phyloP scores from a whole-genome alignment of 345 rosid genomes.

The Ceriops decandra region DNA sequence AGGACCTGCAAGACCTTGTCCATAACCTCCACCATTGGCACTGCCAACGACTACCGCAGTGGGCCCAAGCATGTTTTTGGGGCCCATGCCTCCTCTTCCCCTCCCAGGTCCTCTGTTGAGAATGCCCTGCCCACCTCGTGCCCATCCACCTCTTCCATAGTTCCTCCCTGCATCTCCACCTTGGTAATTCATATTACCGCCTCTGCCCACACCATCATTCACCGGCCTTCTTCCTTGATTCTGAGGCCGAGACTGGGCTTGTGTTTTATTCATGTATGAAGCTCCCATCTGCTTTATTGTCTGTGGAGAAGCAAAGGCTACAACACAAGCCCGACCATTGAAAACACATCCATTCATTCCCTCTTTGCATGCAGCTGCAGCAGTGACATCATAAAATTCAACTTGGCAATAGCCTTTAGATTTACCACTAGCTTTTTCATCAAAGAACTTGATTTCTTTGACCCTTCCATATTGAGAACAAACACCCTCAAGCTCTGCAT shows the following conservation, averaged over 20 bases:
- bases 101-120: constrained; percentile 54
- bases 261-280: constrained; percentile 55
- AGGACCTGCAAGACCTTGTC: constrained; percentile 69
- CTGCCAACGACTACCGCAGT: constrained; percentile 37
- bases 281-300: constrained; percentile 83
- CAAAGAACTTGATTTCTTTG: constrained; percentile 80
- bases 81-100: constrained; percentile 61
- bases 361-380: constrained; percentile 77
- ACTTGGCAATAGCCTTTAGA: constrained; percentile 91
- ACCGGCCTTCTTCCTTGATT: constrained; percentile 61
- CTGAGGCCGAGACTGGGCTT: constrained; percentile 62
- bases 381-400: constrained; percentile 64
- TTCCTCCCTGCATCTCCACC: constrained; percentile 70
- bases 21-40: constrained; percentile 57
- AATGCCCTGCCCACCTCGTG: constrained; percentile 65
- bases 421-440: constrained; percentile 84
- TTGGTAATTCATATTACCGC: constrained; percentile 65
- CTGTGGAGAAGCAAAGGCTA: constrained; percentile 81
- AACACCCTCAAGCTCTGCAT: constrained; percentile 70
- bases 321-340: constrained; percentile 80
- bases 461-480: constrained; percentile 71
- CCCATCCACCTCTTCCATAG: constrained; percentile 73
- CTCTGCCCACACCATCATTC: constrained; percentile 62
- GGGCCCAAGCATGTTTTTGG: constrained; percentile 50
- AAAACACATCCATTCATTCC: constrained; percentile 69